These are phyloP conservation scores for Colletotrichum tabaci DNA, from an alignment of 2,329 filamentous ascomycete species.

Conservation along the genomic window DNA sequence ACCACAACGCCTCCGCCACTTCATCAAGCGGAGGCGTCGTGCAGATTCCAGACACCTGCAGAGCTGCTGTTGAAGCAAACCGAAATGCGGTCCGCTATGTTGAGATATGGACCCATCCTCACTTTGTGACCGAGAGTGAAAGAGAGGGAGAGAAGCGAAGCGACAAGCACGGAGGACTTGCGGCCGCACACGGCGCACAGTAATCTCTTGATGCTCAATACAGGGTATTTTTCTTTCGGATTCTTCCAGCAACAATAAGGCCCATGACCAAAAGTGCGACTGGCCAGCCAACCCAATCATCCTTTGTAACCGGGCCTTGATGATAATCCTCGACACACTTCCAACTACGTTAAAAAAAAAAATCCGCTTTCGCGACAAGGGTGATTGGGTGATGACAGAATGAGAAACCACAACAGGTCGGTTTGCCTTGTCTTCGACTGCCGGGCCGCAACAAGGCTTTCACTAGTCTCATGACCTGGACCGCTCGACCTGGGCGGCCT, in stretches of 20 bases:
- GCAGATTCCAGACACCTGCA: not conserved
- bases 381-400: not conserved
- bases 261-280: not conserved
- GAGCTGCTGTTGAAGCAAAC: slow-evolving; percentile 16
- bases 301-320: too few species aligned
- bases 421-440: not conserved
- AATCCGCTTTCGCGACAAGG: not conserved
- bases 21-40: not conserved
- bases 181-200: not conserved
- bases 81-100: slow-evolving; percentile 1
- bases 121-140: not conserved
- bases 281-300: not conserved
- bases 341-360: not conserved
- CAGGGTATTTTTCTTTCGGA: not conserved
- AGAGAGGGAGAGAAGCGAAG: slow-evolving; percentile 12
- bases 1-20: not conserved
- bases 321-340: not conserved
- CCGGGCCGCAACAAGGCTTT: slow-evolving; percentile 1
- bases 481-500: slow-evolving; percentile 32
- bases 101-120: slow-evolving; percentile 9
- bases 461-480: slow-evolving; percentile 29
- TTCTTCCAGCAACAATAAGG: not conserved
- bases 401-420: not conserved
- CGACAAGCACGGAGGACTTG: slow-evolving; percentile 12
- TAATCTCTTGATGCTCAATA: slow-evolving; percentile 8